Percentiles rank a stretch among this genome's conserved stretches.
Conservation (phyloP, 768 basidiomycete species). For the Termitomyces sp. region DNA sequence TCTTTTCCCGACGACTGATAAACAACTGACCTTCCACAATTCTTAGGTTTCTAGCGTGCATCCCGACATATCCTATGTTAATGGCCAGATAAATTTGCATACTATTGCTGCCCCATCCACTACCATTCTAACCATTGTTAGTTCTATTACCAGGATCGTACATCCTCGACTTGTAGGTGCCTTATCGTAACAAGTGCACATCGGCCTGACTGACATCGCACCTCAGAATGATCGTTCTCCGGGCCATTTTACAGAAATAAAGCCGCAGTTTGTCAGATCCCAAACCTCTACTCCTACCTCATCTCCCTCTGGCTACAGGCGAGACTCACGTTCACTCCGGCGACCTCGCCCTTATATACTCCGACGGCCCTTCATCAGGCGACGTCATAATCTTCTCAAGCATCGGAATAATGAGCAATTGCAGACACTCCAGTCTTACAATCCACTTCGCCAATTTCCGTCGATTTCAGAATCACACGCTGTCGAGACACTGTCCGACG, state of each 20-base stretch:
- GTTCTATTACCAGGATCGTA: too few species aligned
- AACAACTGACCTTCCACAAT: not conserved
- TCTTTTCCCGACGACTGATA: not conserved
- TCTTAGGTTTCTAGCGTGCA: not conserved
- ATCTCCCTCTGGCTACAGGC: not conserved
- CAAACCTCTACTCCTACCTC: not conserved
- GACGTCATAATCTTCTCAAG: not conserved
- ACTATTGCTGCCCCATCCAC: not conserved
- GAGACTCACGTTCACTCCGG: not conserved
- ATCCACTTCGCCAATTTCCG: not conserved
- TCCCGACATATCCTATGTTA: not conserved
- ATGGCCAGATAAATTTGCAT: not conserved
- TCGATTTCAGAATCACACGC: not conserved
- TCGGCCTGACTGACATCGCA: not conserved
- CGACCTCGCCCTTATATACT: not conserved
- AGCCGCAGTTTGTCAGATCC: too few species aligned
- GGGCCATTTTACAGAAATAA: not conserved
- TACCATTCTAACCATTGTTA: too few species aligned
- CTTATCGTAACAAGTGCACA: not conserved
- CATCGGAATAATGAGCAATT: not conserved
- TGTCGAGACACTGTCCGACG: not conserved
- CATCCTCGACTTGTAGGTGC: not conserved
- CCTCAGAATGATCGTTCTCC: not conserved
- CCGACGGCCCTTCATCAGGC: not conserved
- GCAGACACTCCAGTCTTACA: not conserved